These are phyloP conservation scores for Cinnamomum micranthum DNA, from an alignment of 164 flowering plant species.

Conservation along the genomic window DNA sequence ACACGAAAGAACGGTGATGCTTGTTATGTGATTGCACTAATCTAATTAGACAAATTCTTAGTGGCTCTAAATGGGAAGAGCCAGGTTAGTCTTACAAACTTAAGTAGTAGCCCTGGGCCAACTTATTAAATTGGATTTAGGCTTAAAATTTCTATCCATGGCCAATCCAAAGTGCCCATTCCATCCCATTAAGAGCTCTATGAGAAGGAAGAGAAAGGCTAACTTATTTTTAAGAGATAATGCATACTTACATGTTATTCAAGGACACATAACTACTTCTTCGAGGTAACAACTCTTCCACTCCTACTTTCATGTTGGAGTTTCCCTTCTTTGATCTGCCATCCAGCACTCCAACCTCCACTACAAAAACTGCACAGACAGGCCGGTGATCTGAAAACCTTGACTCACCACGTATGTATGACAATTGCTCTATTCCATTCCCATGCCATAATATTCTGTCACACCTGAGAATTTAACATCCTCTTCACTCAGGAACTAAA, in stretches of 20 bases:
- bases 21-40: too few relatives aligned
- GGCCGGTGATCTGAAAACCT: slow-evolving; percentile 86
- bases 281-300: slow-evolving; percentile 25
- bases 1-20: too few relatives aligned
- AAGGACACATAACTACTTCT: slow-evolving; percentile 10
- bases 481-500: background rate
- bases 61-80: too few relatives aligned
- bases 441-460: slow-evolving; percentile 86
- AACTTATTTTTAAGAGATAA: too few relatives aligned
- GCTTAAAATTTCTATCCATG: too few relatives aligned
- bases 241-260: slow-evolving; percentile 15
- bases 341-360: slow-evolving; percentile 35
- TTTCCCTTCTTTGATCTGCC: slow-evolving; percentile 19
- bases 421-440: slow-evolving; percentile 51
- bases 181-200: too few relatives aligned
- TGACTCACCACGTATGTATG: slow-evolving; percentile 55
- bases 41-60: too few relatives aligned
- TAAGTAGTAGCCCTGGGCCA: too few relatives aligned
- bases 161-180: too few relatives aligned
- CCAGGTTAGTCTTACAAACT: too few relatives aligned
- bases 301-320: slow-evolving; percentile 38
- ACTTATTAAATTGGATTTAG: too few relatives aligned
- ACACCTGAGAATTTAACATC: slow-evolving; percentile 45
- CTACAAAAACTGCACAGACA: slow-evolving; percentile 61
- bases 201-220: too few relatives aligned